Conservation (phyloP, 192 early-diverging fungal species). For the Pilobolus umbonatus region DNA sequence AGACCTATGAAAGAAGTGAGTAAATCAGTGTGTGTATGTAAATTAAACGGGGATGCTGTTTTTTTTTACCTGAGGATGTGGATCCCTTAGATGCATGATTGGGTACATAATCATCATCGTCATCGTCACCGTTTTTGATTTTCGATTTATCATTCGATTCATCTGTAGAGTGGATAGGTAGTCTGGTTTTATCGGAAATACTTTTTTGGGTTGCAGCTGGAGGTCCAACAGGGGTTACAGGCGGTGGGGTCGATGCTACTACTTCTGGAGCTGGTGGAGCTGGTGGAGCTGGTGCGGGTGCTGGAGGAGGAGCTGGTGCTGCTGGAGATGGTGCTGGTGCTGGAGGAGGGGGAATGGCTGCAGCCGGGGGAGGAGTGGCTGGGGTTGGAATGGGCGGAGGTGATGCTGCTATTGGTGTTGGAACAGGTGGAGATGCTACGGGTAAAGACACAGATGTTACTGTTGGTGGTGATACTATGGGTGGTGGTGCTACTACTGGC, state of each 20-base stretch:
- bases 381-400: not conserved
- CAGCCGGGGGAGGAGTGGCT: not conserved
- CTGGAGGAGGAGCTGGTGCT: slow-evolving; percentile 1
- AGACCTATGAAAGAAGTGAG: too few relatives aligned
- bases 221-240: not conserved
- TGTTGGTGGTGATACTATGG: not conserved
- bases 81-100: too few relatives aligned
- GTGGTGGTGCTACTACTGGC: too few relatives aligned
- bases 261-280: not conserved
- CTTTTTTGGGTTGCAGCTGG: not conserved
- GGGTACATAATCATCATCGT: too few relatives aligned
- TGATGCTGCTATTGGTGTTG: not conserved
- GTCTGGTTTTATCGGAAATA: too few relatives aligned
- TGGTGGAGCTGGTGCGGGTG: not conserved
- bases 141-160: too few relatives aligned
- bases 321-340: not conserved
- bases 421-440: not conserved
- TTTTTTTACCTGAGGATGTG: too few relatives aligned
- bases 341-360: not conserved
- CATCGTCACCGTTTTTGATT: too few relatives aligned
- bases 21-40: too few relatives aligned
- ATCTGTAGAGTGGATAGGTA: too few relatives aligned
- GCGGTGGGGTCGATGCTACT: not conserved
- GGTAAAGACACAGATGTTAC: not conserved
- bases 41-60: too few relatives aligned